Percentiles rank a stretch among this genome's conserved stretches.
These are phyloP conservation scores for Brassica napus DNA, from an alignment of 345 rosid species.

Conservation along the genomic window Da-Ae NC_063439.1:22783001-22783500, in stretches of 20 bases:
- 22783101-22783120: not conserved
- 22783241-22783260: slow-evolving; percentile 19
- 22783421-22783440: not conserved
- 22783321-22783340: slow-evolving; percentile 37
- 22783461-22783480: not conserved
- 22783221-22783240: not conserved
- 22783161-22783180: slow-evolving; percentile 9
- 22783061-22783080: slow-evolving; percentile 17
- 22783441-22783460: not conserved
- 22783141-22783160: not conserved
- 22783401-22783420: not conserved
- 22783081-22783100: slow-evolving; percentile 7
- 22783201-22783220: slow-evolving; percentile 18
- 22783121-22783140: slow-evolving; percentile 3
- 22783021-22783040: not conserved
- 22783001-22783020: slow-evolving; percentile 7
- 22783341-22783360: not conserved
- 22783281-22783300: slow-evolving; percentile 20
- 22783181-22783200: slow-evolving; percentile 33
- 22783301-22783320: slow-evolving; percentile 22
- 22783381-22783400: not conserved
- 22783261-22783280: slow-evolving; percentile 31
- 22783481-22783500: not conserved
- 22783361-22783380: not conserved
- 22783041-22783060: slow-evolving; percentile 15